These are phyloP conservation scores for Albizia julibrissin DNA, from an alignment of 306 rosid species.

Conservation along the genomic window DNA sequence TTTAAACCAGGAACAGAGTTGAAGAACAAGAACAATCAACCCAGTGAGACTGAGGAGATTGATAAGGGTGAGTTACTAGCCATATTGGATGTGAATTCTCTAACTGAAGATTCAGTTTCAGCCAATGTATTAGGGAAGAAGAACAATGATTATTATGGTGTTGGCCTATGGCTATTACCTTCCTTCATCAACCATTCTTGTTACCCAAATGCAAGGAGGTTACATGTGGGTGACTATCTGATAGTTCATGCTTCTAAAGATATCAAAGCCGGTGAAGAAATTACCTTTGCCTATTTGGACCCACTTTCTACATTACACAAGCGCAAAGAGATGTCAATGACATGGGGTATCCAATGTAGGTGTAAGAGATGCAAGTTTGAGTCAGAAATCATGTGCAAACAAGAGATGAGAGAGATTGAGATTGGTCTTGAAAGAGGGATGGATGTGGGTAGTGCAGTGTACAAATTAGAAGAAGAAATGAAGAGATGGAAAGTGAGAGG, in stretches of 20 bases:
- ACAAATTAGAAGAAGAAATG: conserved; percentile 75
- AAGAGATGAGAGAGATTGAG: conserved; percentile 69
- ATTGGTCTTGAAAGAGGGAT: conserved; percentile 66
- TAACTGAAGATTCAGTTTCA: conserved; percentile 66
- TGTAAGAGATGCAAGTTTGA: conserved; percentile 87
- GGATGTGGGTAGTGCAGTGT: conserved; percentile 60
- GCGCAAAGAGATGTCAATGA: conserved; percentile 59
- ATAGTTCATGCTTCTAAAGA: conserved; percentile 82
- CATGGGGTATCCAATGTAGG: conserved; percentile 77
- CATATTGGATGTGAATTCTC: conserved; percentile 79
- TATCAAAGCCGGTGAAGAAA: conserved; percentile 79
- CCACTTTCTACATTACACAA: conserved; percentile 48
- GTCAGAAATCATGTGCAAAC: conserved; percentile 42
- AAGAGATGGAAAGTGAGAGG: conserved; percentile 69
- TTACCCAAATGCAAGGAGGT: conserved; percentile 66
- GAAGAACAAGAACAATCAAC: not conserved
- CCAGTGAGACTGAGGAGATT: conserved; percentile 33
- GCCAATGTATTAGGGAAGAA: conserved; percentile 73
- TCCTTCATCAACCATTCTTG: conserved; percentile 86
- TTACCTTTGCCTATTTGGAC: conserved; percentile 71
- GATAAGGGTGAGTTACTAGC: conserved; percentile 56
- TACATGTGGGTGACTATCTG: conserved; percentile 80
- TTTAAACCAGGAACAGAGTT: conserved; percentile 52
- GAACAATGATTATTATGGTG: conserved; percentile 68
- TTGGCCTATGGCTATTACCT: conserved; percentile 82